These are phyloP conservation scores for Coniochaeta sp. DNA, from an alignment of 2,329 filamentous ascomycete genomes.

Conservation along the genomic window DNA sequence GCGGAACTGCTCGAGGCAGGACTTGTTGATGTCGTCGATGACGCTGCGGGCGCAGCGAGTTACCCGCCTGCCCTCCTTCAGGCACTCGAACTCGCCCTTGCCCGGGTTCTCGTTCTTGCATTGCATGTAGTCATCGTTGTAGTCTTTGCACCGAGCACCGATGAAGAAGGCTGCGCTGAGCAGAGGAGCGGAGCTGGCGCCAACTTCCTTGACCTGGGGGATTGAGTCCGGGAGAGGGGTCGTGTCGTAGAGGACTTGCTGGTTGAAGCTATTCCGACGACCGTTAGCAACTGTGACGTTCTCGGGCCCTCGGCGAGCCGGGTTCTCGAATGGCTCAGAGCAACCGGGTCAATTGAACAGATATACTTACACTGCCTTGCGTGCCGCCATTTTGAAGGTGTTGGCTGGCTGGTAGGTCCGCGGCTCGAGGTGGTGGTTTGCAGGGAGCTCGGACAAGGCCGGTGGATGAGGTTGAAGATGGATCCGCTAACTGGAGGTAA, in stretches of 20 bases:
- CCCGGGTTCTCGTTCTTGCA: constrained; percentile 95
- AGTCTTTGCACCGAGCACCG: constrained; percentile 85
- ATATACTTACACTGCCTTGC: constrained; percentile 49
- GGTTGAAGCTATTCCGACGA: constrained; percentile 68
- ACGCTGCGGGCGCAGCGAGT: constrained; percentile 95
- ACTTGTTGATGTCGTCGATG: constrained; percentile 93
- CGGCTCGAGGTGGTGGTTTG: constrained; percentile 14
- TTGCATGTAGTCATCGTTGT: constrained; percentile 99
- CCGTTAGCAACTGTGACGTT: neutral
- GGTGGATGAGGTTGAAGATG: constrained; percentile 11
- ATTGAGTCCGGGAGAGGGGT: constrained; percentile 89
- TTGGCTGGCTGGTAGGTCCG: constrained; percentile 17
- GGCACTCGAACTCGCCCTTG: constrained; percentile 84
- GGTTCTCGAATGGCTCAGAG: neutral
- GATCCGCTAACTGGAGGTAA: constrained; percentile 5
- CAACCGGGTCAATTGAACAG: neutral
- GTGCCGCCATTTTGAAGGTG: constrained; percentile 48
- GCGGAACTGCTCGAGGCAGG: constrained; percentile 86
- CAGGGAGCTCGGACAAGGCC: constrained; percentile 4
- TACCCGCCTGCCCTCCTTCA: constrained; percentile 94
- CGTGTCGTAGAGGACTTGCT: constrained; percentile 88
- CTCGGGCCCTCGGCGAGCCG: neutral
- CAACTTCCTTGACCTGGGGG: constrained; percentile 89
- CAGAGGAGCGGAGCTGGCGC: constrained; percentile 85
- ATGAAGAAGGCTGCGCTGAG: constrained; percentile 95